phyloP scores from a whole-genome alignment of 2,329 filamentous ascomycete genomes.

The Monosporascus sp. region DNA sequence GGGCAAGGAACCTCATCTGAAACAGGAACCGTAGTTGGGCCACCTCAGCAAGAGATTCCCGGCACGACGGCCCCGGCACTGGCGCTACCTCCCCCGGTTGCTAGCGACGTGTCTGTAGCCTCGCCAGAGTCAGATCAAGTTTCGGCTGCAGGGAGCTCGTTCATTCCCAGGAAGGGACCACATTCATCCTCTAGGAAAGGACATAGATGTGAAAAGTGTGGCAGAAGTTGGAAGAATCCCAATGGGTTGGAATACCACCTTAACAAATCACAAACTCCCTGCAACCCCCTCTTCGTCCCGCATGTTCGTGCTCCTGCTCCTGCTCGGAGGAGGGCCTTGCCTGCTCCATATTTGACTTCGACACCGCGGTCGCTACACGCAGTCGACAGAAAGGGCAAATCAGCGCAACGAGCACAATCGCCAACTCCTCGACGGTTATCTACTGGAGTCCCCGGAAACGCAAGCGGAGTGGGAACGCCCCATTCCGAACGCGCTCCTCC shows the following conservation, averaged over 20 bases:
- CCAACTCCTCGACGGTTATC: not conserved
- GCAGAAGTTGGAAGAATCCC: conserved; percentile 51
- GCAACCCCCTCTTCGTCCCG: conserved; percentile 44
- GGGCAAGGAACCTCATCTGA: not conserved
- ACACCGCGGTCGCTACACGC: not conserved
- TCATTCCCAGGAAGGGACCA: conserved; percentile 7
- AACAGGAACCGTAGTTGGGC: not conserved
- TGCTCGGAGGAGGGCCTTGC: conserved; percentile 12
- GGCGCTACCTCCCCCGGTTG: not conserved
- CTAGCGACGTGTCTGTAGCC: conserved; percentile 1
- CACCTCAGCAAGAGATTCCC: not conserved
- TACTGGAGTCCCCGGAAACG: not conserved
- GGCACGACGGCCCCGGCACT: not conserved
- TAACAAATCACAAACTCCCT: conserved; percentile 47
- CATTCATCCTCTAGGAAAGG: conserved; percentile 19
- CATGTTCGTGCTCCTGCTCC: conserved; percentile 1
- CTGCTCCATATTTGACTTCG: conserved; percentile 2
- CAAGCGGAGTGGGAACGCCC: not conserved
- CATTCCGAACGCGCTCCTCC: not conserved
- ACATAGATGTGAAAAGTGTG: conserved; percentile 49
- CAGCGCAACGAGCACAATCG: not conserved
- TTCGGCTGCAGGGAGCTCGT: conserved; percentile 6
- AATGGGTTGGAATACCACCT: conserved; percentile 55
- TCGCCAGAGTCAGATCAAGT: conserved; percentile 7
- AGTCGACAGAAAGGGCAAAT: not conserved